Conservation (phyloP, 495 filamentous ascomycete species). For the Podospora anserina region DNA sequence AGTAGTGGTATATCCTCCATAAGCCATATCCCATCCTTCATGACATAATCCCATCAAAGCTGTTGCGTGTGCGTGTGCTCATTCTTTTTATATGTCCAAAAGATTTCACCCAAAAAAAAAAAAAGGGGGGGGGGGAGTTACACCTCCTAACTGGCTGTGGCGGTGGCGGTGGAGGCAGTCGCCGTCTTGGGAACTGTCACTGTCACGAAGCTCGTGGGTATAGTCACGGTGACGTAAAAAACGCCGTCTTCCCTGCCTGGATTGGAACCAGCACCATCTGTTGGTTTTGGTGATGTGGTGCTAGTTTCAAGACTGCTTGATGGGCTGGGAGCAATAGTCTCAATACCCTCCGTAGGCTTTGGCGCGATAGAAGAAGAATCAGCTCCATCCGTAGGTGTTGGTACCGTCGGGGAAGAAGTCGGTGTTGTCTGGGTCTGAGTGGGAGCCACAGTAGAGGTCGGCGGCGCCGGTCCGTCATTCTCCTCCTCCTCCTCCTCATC, state of each 20-base stretch:
- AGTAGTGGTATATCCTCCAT: conserved; percentile 2
- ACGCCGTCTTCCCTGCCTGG: background rate
- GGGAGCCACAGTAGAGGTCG: background rate
- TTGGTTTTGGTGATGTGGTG: background rate
- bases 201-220: background rate
- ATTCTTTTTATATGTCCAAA: background rate
- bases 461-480: background rate
- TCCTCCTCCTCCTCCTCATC: background rate
- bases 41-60: background rate
- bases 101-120: background rate
- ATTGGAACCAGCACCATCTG: background rate
- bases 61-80: background rate
- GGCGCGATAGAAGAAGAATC: background rate
- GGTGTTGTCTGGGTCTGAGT: background rate
- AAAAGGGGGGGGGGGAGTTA: background rate
- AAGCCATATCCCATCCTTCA: background rate
- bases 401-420: background rate
- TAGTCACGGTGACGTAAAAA: conserved; percentile 2
- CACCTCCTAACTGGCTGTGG: background rate
- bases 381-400: background rate
- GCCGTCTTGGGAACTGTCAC: background rate
- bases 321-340: background rate
- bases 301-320: background rate
- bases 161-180: background rate
- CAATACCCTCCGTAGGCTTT: background rate